These are phyloP conservation scores for Fusarium acutatum DNA, from an alignment of 2,329 filamentous ascomycete species.

Conservation along the genomic window DNA sequence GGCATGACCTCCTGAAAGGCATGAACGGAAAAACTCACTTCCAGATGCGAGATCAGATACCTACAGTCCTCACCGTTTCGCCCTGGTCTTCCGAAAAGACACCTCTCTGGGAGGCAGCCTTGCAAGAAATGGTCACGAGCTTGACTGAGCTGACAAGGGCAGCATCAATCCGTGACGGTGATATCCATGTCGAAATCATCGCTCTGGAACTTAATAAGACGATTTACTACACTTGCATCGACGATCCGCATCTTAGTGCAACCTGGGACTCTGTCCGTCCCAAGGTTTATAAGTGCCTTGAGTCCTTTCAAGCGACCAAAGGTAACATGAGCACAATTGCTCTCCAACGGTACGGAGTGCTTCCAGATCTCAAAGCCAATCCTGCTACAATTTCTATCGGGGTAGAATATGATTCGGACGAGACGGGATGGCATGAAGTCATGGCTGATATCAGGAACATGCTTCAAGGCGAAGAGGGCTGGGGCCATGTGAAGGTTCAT, in stretches of 20 bases:
- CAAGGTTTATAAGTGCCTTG: background rate
- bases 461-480: background rate
- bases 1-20: fast-evolving
- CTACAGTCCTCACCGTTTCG: fast-evolving
- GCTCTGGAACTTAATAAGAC: background rate
- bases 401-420: background rate
- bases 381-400: background rate
- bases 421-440: background rate
- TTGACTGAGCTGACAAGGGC: fast-evolving
- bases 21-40: fast-evolving
- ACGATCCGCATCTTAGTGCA: background rate
- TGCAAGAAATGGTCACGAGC: fast-evolving
- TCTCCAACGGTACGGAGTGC: background rate
- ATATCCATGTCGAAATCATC: background rate
- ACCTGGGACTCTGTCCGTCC: background rate
- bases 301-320: background rate
- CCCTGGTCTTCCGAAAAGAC: background rate
- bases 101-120: background rate
- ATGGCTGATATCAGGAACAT: background rate
- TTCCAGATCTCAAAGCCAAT: background rate
- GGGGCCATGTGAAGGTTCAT: background rate
- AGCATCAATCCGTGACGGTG: fast-evolving
- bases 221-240: background rate
- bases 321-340: background rate
- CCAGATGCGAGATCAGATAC: fast-evolving